Evolutionary conservation across 2,329 filamentous ascomycete species (phyloP).

Genomic region (Blastomyces emzantsi): DNA sequence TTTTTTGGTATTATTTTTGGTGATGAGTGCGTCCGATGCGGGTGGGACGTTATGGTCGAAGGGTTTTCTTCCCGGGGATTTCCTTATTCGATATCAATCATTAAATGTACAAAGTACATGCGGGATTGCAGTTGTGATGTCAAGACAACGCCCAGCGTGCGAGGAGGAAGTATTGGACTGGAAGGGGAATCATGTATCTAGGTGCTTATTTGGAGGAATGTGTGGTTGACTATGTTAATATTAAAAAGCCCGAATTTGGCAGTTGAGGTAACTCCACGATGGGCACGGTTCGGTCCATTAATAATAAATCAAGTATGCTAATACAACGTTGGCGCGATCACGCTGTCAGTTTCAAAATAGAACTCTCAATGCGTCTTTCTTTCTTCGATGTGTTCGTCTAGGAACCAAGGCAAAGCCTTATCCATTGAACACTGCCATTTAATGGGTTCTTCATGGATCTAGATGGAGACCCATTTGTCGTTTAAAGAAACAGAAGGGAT

Average conservation of each 20-base stretch:
- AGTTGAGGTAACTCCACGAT: not conserved
- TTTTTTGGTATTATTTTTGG: not conserved
- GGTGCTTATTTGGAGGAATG: not conserved
- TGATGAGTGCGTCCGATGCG: not conserved
- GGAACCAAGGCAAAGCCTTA: not conserved
- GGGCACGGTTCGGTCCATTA: not conserved
- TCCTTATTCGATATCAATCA: not conserved
- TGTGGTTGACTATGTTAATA: not conserved
- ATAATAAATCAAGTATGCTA: not conserved
- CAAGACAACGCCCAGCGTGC: not conserved
- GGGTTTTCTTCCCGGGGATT: not conserved
- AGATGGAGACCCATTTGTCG: not conserved
- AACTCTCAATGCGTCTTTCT: not conserved
- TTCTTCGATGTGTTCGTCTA: constrained; percentile 5
- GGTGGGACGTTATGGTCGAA: not conserved
- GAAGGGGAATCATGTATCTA: not conserved
- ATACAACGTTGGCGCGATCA: not conserved
- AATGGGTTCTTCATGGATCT: not conserved
- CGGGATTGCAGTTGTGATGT: not conserved
- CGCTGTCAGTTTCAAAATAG: not conserved
- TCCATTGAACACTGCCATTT: not conserved
- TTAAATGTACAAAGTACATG: not conserved
- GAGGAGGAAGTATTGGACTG: not conserved
- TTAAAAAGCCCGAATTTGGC: not conserved
- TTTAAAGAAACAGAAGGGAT: not conserved